These are phyloP conservation scores for Vitis rotundifolia DNA, from an alignment of 164 flowering plant genomes.

Conservation along the genomic window DNA sequence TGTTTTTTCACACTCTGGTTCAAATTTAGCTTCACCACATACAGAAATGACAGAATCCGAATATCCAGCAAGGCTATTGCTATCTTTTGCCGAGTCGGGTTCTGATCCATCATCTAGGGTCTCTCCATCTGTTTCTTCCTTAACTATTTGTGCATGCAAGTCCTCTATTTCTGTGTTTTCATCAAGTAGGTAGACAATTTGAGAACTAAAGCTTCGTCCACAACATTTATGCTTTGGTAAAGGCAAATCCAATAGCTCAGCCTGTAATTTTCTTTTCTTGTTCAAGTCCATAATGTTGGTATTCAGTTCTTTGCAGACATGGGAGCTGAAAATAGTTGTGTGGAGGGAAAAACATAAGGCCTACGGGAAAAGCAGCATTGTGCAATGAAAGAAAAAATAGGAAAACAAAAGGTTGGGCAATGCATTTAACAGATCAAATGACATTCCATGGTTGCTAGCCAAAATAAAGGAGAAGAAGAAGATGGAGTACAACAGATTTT, in stretches of 20 bases:
- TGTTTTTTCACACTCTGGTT: constrained; percentile 11
- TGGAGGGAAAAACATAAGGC: background rate
- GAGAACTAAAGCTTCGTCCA: constrained; percentile 17
- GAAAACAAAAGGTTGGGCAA: background rate
- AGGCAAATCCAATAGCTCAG: constrained; percentile 50
- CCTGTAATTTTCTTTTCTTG: constrained; percentile 68
- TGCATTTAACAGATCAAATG: background rate
- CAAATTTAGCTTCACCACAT: constrained; percentile 19
- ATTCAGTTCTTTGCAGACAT: constrained; percentile 3
- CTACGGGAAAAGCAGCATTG: background rate
- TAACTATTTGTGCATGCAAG: background rate
- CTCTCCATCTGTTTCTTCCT: constrained; percentile 11
- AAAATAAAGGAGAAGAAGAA: background rate
- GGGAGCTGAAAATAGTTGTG: constrained; percentile 23
- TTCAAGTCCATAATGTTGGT: constrained; percentile 20
- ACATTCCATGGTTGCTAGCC: background rate
- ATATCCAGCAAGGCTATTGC: constrained; percentile 48
- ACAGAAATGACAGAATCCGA: constrained; percentile 32
- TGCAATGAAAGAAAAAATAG: background rate
- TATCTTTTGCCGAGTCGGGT: constrained; percentile 45
- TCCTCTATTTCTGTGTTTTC: constrained; percentile 15
- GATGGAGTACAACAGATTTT: no score
- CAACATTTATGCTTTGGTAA: constrained; percentile 49
- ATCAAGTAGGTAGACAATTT: constrained; percentile 4
- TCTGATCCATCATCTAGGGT: constrained; percentile 14